These are phyloP conservation scores for Tylopilus intermedius DNA, from an alignment of 768 basidiomycete genomes.

Conservation along the genomic window DNA sequence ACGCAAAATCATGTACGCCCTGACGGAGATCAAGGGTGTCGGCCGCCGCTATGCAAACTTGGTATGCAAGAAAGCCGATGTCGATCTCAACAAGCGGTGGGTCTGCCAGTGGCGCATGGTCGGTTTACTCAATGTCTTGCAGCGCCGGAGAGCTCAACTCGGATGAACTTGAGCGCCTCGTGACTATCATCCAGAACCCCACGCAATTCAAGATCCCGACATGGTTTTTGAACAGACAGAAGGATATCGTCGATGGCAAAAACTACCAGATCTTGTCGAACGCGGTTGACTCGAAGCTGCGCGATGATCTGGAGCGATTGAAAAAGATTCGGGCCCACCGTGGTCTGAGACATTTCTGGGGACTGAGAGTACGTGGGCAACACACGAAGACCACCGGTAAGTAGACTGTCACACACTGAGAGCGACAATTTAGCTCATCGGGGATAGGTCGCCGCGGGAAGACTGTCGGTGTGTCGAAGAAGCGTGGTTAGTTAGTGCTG, in stretches of 20 bases:
- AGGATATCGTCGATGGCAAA: slow-evolving; percentile 96
- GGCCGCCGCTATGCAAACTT: slow-evolving; percentile 98
- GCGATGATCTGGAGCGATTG: slow-evolving; percentile 95
- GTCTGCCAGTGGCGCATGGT: slow-evolving; percentile 23
- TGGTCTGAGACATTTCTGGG: slow-evolving; percentile 90
- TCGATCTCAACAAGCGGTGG: slow-evolving; percentile 97
- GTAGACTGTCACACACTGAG: slow-evolving; percentile 14
- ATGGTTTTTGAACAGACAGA: slow-evolving; percentile 99
- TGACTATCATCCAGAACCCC: slow-evolving; percentile 99
- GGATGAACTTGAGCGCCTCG: slow-evolving; percentile 97
- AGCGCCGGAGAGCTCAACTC: slow-evolving; percentile 99
- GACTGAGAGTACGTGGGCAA: slow-evolving; percentile 93
- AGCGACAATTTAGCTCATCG: background rate
- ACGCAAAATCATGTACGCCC: slow-evolving; percentile 97
- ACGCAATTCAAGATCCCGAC: slow-evolving; percentile 99
- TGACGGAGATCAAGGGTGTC: slow-evolving; percentile 99
- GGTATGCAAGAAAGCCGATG: slow-evolving; percentile 99
- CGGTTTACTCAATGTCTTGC: slow-evolving; percentile 10
- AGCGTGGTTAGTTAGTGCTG: slow-evolving; percentile 47
- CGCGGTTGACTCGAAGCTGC: slow-evolving; percentile 93
- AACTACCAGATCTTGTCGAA: slow-evolving; percentile 95
- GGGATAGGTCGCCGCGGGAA: slow-evolving; percentile 83
- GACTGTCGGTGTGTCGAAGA: slow-evolving; percentile 96
- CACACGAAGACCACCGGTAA: slow-evolving; percentile 98
- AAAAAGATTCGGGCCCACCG: slow-evolving; percentile 99